Evolutionary conservation across 495 filamentous ascomycete species (phyloP).

Genomic region (Penicillium fimorum): DNA sequence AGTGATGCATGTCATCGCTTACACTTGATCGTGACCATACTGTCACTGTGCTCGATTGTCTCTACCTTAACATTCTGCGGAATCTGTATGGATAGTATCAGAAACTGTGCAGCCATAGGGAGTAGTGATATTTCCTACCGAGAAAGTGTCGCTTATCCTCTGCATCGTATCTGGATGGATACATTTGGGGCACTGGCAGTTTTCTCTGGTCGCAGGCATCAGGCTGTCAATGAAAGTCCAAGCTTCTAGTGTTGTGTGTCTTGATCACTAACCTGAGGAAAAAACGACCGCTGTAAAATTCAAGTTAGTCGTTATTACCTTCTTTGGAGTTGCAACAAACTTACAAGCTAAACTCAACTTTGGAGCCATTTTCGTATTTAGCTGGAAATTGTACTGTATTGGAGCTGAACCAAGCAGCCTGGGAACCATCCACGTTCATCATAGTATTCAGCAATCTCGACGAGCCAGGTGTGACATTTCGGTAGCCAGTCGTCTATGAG

Average conservation of each 20-base stretch:
- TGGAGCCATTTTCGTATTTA: not conserved
- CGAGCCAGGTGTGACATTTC: not conserved
- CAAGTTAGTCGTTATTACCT: conserved; percentile 3
- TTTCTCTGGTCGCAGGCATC: conserved; percentile 56
- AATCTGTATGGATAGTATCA: conserved; percentile 38
- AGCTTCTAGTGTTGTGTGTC: not conserved
- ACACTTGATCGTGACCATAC: conserved; percentile 31
- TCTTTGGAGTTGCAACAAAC: not conserved
- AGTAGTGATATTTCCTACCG: conserved; percentile 38
- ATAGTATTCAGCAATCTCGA: not conserved
- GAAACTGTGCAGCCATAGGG: not conserved
- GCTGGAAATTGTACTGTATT: not conserved
- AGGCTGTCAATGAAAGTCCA: not conserved
- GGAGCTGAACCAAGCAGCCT: not conserved
- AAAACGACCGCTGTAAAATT: conserved; percentile 17
- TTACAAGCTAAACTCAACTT: not conserved
- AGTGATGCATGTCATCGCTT: conserved; percentile 4
- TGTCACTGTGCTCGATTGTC: conserved; percentile 14
- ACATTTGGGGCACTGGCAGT: conserved; percentile 74
- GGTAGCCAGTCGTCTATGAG: not conserved
- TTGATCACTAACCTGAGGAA: conserved; percentile 22
- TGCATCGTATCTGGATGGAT: conserved; percentile 77
- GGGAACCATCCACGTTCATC: not conserved
- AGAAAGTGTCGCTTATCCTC: conserved; percentile 68
- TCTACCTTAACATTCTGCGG: conserved; percentile 49